phyloP scores from a whole-genome alignment of 2,329 filamentous ascomycete genomes.

The Fonsecaea multimorphosa region DNA sequence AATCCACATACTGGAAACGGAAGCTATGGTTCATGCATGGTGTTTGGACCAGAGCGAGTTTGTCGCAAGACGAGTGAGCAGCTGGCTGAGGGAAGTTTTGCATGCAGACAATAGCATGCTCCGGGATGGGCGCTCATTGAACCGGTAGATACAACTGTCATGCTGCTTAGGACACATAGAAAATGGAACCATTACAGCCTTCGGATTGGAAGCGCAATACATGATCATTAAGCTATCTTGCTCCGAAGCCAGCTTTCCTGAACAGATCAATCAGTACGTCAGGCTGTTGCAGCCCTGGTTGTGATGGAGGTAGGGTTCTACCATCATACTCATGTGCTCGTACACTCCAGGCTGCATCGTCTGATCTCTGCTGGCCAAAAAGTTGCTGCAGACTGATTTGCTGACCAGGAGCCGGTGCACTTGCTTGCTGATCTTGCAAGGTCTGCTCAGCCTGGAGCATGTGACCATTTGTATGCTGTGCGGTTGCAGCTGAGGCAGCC shows the following conservation, averaged over 20 bases:
- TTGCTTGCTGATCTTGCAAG: conserved; percentile 26
- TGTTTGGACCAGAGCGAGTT: conserved; percentile 57
- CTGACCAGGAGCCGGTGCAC: conserved; percentile 54
- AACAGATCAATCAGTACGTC: conserved; percentile 53
- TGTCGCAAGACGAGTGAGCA: conserved; percentile 59
- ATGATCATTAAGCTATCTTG: conserved; percentile 24
- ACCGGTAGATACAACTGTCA: neutral
- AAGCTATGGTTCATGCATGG: conserved; percentile 65
- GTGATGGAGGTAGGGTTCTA: conserved; percentile 5
- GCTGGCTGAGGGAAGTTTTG: conserved; percentile 55
- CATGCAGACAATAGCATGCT: neutral
- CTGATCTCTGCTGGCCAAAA: conserved; percentile 61
- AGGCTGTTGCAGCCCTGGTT: conserved; percentile 32
- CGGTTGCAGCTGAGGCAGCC: conserved; percentile 42
- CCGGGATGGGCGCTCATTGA: neutral
- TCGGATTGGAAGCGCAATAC: neutral
- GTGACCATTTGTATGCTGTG: conserved; percentile 42
- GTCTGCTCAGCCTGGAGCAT: conserved; percentile 49
- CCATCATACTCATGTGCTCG: conserved; percentile 50
- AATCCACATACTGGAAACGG: conserved; percentile 61
- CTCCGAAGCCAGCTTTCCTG: conserved; percentile 49
- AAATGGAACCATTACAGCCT: neutral
- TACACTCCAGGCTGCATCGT: conserved; percentile 59
- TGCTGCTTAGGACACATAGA: neutral
- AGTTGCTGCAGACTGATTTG: conserved; percentile 60